phyloP scores from a whole-genome alignment of 2,329 filamentous ascomycete genomes.

The Aspergillus neoniger region DNA sequence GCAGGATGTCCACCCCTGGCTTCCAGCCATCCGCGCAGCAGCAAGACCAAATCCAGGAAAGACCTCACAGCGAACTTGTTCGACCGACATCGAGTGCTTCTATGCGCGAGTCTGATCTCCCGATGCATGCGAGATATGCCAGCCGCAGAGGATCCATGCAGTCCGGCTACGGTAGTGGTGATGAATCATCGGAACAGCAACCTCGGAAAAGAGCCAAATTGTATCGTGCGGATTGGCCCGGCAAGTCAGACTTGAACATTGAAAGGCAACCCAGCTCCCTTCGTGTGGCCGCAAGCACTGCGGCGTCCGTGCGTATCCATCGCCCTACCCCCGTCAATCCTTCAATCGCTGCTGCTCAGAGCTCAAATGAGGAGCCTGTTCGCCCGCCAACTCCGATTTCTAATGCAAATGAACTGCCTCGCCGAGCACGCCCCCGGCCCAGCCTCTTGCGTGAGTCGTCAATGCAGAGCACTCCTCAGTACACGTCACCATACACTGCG shows the following conservation, averaged over 20 bases:
- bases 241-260: slow-evolving; percentile 66
- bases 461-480: slow-evolving; percentile 44
- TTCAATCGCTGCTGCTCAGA: slow-evolving; percentile 31
- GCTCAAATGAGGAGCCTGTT: slow-evolving; percentile 46
- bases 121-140: slow-evolving; percentile 25
- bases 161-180: slow-evolving; percentile 70
- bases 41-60: slow-evolving; percentile 24
- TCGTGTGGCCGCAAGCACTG: slow-evolving; percentile 85
- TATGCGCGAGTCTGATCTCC: slow-evolving; percentile 43
- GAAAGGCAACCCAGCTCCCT: slow-evolving; percentile 75
- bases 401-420: slow-evolving; percentile 30
- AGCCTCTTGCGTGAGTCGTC: slow-evolving; percentile 67
- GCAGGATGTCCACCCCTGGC: slow-evolving; percentile 42
- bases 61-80: slow-evolving; percentile 49
- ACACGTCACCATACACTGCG: slow-evolving; percentile 45
- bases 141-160: slow-evolving; percentile 42
- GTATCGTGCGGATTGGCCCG: slow-evolving; percentile 71
- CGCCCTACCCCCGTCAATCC: slow-evolving; percentile 64
- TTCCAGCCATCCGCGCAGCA: slow-evolving; percentile 31
- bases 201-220: slow-evolving; percentile 78
- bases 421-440: slow-evolving; percentile 38
- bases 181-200: slow-evolving; percentile 63
- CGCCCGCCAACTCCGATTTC: slow-evolving; percentile 51
- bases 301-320: slow-evolving; percentile 82
- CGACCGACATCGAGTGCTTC: slow-evolving; percentile 64